A percentile compares a stretch with the other conserved stretches of the same genome.
phyloP scores from a whole-genome alignment of 169 alveolate species.

The Perkinsus olseni region DNA sequence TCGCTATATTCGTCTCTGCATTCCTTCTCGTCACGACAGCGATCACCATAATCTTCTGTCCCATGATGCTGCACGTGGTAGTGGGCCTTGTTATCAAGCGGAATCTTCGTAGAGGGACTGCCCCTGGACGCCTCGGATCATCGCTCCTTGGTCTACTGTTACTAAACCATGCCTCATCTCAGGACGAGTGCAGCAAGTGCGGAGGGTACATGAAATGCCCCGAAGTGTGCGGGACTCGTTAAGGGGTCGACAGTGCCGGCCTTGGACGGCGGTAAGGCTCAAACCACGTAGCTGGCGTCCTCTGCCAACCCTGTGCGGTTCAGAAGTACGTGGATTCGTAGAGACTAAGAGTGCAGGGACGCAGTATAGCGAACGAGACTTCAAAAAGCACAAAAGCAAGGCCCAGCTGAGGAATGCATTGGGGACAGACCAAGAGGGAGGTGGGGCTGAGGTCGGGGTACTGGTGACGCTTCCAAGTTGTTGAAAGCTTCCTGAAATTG shows the following conservation, averaged over 20 bases:
- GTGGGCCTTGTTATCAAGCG: too few species aligned
- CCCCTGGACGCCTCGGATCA: too few species aligned
- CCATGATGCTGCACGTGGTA: too few species aligned
- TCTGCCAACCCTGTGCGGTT: too few species aligned
- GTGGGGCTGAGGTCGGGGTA: neutral
- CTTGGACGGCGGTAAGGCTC: too few species aligned
- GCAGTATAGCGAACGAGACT: neutral
- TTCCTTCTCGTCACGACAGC: too few species aligned
- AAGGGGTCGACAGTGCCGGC: too few species aligned
- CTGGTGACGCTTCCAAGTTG: neutral
- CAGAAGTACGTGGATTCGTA: neutral
- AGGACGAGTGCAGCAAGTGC: neutral
- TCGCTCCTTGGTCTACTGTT: too few species aligned
- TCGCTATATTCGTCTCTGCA: neutral
- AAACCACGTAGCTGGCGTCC: too few species aligned
- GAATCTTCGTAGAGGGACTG: too few species aligned
- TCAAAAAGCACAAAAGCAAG: neutral
- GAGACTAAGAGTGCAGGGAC: neutral
- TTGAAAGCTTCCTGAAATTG: too few species aligned
- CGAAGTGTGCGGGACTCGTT: neutral
- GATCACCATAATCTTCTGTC: too few species aligned
- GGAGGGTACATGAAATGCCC: neutral
- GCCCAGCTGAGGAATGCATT: neutral
- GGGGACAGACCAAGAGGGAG: neutral
- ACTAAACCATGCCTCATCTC: neutral